phyloP scores from a whole-genome alignment of 2,329 filamentous ascomycete species.

The Xylaria sp. region DNA sequence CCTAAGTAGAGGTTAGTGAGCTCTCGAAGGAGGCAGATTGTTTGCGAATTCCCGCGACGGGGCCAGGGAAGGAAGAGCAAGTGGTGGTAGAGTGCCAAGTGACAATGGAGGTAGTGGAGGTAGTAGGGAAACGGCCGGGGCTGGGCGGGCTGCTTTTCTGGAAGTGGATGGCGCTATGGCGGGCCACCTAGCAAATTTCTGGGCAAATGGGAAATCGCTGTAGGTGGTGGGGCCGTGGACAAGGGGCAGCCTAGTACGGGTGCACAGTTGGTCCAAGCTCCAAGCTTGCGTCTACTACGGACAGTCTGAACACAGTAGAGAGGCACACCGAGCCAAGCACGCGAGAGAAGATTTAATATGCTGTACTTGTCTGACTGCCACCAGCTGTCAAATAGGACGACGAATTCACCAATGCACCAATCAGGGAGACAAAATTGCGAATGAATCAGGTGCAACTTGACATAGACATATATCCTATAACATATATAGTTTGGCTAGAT shows the following conservation, averaged over 20 bases:
- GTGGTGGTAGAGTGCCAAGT: slow-evolving; percentile 15
- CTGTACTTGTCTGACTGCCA: not conserved
- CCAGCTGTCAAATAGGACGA: slow-evolving; percentile 6
- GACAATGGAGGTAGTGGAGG: too few relatives aligned
- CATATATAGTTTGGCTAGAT: slow-evolving; percentile 9
- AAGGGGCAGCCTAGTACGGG: not conserved
- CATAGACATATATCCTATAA: slow-evolving; percentile 2
- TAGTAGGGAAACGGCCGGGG: slow-evolving; percentile 16
- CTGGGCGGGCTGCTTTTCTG: slow-evolving; percentile 16
- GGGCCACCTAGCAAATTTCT: slow-evolving; percentile 33
- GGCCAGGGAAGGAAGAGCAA: slow-evolving; percentile 22
- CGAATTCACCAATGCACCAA: slow-evolving; percentile 29
- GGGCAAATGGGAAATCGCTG: slow-evolving; percentile 19
- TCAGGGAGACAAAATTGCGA: not conserved
- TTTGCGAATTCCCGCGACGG: slow-evolving; percentile 38
- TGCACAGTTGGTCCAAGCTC: slow-evolving; percentile 20
- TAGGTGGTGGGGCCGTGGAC: not conserved
- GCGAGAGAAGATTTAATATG: not conserved
- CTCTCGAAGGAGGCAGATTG: slow-evolving; percentile 36
- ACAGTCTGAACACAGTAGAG: slow-evolving; percentile 1
- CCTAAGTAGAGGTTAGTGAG: slow-evolving; percentile 27
- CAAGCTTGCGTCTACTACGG: slow-evolving; percentile 4
- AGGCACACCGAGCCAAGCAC: not conserved
- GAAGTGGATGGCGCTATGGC: slow-evolving; percentile 15
- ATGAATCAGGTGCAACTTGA: not conserved